Percentiles rank a stretch among this genome's conserved stretches.
Conservation (phyloP, 257 asterid species). For the Scutellaria galericulata region DNA sequence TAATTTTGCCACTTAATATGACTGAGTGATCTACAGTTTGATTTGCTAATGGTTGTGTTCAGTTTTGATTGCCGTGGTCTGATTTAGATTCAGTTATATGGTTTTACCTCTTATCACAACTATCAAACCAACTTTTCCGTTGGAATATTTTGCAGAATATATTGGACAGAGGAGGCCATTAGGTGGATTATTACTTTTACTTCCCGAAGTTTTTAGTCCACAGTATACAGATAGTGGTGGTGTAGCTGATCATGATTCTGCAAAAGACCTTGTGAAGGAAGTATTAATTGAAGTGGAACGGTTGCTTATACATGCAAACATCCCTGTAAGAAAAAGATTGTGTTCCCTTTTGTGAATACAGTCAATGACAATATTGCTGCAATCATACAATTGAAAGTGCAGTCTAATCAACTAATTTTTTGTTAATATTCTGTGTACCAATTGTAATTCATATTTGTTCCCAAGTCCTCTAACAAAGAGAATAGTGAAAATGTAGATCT, state of each 20-base stretch:
- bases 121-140: constrained; percentile 26
- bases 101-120: constrained; percentile 17
- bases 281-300: constrained; percentile 65
- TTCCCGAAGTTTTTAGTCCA: constrained; percentile 73
- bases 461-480: neutral
- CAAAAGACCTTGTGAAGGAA: constrained; percentile 45
- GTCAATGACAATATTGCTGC: neutral
- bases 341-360: constrained; percentile 22
- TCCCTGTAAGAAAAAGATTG: constrained; percentile 62
- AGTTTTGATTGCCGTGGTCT: constrained; percentile 15
- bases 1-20: neutral
- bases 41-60: constrained; percentile 11
- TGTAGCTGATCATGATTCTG: constrained; percentile 48
- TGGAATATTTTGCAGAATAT: constrained; percentile 64
- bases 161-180: constrained; percentile 74
- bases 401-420: too few species aligned
- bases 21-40: neutral
- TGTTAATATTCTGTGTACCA: neutral
- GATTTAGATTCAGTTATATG: constrained; percentile 5
- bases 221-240: constrained; percentile 45
- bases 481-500: neutral
- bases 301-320: constrained; percentile 71
- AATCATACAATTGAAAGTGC: neutral
- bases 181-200: constrained; percentile 85
- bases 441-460: neutral